Evolutionary conservation across 2,329 filamentous ascomycete species (phyloP).

Genomic region (Didymella segeticola): DNA sequence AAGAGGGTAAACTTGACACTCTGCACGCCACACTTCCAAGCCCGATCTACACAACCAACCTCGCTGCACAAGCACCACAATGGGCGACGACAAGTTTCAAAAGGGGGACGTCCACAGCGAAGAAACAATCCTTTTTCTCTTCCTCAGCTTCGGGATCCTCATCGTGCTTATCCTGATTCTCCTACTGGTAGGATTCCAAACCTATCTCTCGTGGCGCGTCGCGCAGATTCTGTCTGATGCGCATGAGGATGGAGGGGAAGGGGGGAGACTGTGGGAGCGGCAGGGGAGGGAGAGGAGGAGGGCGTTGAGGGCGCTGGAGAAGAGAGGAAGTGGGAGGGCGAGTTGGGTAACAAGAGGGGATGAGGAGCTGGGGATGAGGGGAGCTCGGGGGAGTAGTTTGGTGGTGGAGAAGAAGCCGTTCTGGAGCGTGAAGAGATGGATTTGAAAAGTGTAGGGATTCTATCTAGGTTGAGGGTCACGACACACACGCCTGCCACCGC

Average conservation of each 20-base stretch:
- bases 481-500: slow-evolving; percentile 1
- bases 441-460: neutral
- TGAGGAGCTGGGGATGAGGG: slow-evolving; percentile 15
- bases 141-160: slow-evolving; percentile 35
- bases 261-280: neutral
- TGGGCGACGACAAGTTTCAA: neutral
- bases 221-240: slow-evolving; percentile 27
- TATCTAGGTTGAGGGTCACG: neutral
- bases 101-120: slow-evolving; percentile 4
- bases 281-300: slow-evolving; percentile 3
- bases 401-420: neutral
- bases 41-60: too few relatives aligned
- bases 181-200: slow-evolving; percentile 26
- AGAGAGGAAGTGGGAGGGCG: slow-evolving; percentile 4
- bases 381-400: slow-evolving; percentile 11
- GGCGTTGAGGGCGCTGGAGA: slow-evolving; percentile 10
- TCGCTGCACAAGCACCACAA: neutral
- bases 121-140: slow-evolving; percentile 32
- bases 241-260: neutral
- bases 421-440: slow-evolving; percentile 9
- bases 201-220: slow-evolving; percentile 35
- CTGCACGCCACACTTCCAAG: too few relatives aligned
- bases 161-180: slow-evolving; percentile 33
- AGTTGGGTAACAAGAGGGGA: neutral
- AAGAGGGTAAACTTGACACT: too few relatives aligned